Percentiles rank a stretch among this genome's conserved stretches.
These are phyloP conservation scores for Yamadazyma scolyti DNA, from an alignment of 805 yeast species.

Conservation along the genomic window DNA sequence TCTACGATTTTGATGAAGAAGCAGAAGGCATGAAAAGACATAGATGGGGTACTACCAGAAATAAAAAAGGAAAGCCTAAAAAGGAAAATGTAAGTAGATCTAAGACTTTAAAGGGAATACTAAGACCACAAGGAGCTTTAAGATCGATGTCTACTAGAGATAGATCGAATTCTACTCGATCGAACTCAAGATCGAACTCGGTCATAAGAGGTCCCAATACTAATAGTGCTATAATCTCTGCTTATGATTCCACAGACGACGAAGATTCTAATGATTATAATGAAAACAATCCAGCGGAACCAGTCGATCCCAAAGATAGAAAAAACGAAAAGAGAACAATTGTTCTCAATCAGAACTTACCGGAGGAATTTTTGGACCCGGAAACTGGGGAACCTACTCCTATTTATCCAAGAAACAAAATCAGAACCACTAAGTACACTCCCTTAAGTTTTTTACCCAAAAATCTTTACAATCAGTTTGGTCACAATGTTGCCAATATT, in stretches of 20 bases:
- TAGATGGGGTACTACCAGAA: slow-evolving; percentile 90
- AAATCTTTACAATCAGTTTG: slow-evolving; percentile 72
- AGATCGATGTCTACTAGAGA: slow-evolving; percentile 7
- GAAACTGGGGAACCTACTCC: slow-evolving; percentile 55
- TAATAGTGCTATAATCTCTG: slow-evolving; percentile 21
- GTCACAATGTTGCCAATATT: slow-evolving; percentile 79
- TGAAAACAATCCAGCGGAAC: slow-evolving; percentile 25
- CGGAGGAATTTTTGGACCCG: slow-evolving; percentile 55
- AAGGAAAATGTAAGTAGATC: slow-evolving; percentile 48
- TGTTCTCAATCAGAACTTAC: slow-evolving; percentile 58
- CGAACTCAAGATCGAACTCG: slow-evolving; percentile 13
- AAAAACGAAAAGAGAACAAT: slow-evolving; percentile 40
- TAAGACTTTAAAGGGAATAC: slow-evolving; percentile 51
- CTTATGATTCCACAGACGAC: slow-evolving; percentile 16
- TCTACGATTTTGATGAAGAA: slow-evolving; percentile 12
- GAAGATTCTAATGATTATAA: slow-evolving; percentile 23
- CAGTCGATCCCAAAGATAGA: slow-evolving; percentile 30
- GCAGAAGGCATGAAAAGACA: slow-evolving; percentile 59
- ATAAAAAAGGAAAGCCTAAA: slow-evolving; percentile 63
- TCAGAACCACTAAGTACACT: slow-evolving; percentile 93
- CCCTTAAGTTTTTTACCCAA: slow-evolving; percentile 87
- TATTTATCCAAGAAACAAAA: slow-evolving; percentile 81
- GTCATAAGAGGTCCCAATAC: slow-evolving; percentile 16
- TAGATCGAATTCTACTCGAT: slow-evolving; percentile 5
- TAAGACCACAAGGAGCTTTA: slow-evolving; percentile 16